Evolutionary conservation across 139 green algal genomes (phyloP).

Genomic region (Penium margaritaceum): DNA sequence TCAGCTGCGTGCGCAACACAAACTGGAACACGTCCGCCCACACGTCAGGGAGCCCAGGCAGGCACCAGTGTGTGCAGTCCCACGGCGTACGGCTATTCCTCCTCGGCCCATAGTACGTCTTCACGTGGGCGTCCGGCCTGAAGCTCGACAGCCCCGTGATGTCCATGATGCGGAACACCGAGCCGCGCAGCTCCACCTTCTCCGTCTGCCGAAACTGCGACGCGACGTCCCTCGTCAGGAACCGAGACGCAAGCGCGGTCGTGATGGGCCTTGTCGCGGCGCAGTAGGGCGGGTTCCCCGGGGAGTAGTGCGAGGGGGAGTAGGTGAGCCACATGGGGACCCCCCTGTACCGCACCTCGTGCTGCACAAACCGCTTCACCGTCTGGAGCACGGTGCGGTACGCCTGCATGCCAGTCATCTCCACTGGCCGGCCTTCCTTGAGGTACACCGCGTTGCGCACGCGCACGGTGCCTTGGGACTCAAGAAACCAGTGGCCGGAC

Average conservation of each 20-base stretch:
- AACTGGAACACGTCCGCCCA: conserved; percentile 38
- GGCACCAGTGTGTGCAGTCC: conserved; percentile 42
- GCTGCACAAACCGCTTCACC: conserved; percentile 15
- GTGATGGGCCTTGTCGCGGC: not conserved
- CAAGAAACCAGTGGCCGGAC: conserved; percentile 35
- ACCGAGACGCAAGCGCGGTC: not conserved
- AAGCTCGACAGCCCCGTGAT: conserved; percentile 38
- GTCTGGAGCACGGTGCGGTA: conserved; percentile 7
- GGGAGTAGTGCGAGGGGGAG: conserved; percentile 30
- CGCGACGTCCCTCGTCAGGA: not conserved
- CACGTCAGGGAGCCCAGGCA: conserved; percentile 31
- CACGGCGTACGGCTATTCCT: conserved; percentile 27
- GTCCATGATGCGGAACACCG: conserved; percentile 25
- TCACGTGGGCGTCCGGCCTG: conserved; percentile 22
- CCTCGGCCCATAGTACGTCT: conserved; percentile 9
- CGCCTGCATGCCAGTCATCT: not conserved
- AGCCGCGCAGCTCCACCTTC: not conserved
- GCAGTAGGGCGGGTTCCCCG: conserved; percentile 1
- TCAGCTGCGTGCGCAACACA: conserved; percentile 21
- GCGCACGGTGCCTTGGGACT: conserved; percentile 3
- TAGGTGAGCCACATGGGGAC: conserved; percentile 40
- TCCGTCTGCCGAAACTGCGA: not conserved
- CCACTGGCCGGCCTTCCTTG: not conserved
- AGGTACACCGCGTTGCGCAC: conserved; percentile 16
- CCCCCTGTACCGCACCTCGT: conserved; percentile 7